Conservation (phyloP, 345 rosid genomes). For the Aethionema arabicum region DNA sequence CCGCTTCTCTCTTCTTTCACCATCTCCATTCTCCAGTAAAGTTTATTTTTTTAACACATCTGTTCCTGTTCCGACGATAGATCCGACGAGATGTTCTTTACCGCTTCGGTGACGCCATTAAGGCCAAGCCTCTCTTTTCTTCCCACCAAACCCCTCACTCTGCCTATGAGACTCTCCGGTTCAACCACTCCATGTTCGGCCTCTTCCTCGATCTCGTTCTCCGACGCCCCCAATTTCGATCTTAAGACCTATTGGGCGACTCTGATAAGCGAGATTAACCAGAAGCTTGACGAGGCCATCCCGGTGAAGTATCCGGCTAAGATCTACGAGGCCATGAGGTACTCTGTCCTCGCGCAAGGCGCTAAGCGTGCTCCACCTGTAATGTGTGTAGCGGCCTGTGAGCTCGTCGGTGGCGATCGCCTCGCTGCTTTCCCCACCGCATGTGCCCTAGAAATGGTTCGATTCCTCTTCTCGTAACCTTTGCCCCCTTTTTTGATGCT, state of each 20-base stretch:
- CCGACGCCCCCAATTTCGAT: conserved; percentile 56
- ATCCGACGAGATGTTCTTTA: conserved; percentile 38
- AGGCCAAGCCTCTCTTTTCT: conserved; percentile 24
- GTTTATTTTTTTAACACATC: neutral
- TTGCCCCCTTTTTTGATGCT: neutral
- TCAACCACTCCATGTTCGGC: conserved; percentile 43
- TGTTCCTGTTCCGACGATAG: neutral
- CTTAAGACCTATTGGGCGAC: conserved; percentile 76
- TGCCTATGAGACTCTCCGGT: conserved; percentile 11
- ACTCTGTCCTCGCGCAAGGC: conserved; percentile 78
- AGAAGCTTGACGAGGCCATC: conserved; percentile 73
- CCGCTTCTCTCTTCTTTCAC: too few species aligned
- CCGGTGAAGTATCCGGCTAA: conserved; percentile 60
- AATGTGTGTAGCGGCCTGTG: conserved; percentile 91
- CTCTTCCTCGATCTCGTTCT: conserved; percentile 34
- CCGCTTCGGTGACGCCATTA: conserved; percentile 35
- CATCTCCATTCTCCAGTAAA: neutral
- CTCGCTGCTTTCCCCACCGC: conserved; percentile 93
- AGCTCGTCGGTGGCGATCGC: conserved; percentile 81
- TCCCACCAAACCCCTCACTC: conserved; percentile 25
- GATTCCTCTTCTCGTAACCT: neutral
- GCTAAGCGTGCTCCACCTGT: conserved; percentile 94
- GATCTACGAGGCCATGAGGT: conserved; percentile 95
- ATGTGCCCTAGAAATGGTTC: conserved; percentile 96
- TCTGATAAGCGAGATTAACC: conserved; percentile 61